Evolutionary conservation across 148 eudicot species (phyloP), one percentile per base, ranked within the genome.

Genomic region (Vaccinium vitisidaea): DNA sequence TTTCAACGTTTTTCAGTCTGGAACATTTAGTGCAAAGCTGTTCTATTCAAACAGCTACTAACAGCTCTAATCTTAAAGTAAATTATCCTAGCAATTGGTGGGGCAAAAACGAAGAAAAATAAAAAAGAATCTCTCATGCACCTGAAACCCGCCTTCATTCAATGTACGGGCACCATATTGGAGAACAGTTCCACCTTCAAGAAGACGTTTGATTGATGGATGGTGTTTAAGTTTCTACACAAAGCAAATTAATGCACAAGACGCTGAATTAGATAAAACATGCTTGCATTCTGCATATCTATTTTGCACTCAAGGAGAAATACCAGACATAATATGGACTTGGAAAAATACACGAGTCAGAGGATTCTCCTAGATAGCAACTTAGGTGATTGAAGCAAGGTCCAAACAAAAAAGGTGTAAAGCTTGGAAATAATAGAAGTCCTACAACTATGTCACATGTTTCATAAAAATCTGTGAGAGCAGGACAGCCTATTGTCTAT

Each of bases 141-240:
- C 99, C 99, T 97, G 99, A 90, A 91, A 93, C 83, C 99, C 99
- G 86, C 99, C 99, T 90, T 97, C 99, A 86, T 95, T 97, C 84
- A 97, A 85, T 53, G 98, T 92, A 36, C 99, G 98, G 83, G 99
- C 99, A 79, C 99, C 99, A 89, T 97, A 97, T 80, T 97, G 94
- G 77, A 97, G 91, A 81, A 93, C 96, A 55, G 90, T 93, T 73
- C 98, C 99, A 84, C 96, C 94, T 91, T 97, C 94, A 88, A 97
- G 99, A 86, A 97, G 89, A 75, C 91, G 81, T 86, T 84, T 91
- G 88, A 97, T 93, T 12, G 94, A 90, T 80, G 98, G 96, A 91
- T 97, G 99, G 55, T 91, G 90, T 86, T 97, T 97, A n/a, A 97
- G 88, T 90, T 91, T 97, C 99, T 97, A 50, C 56, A 84, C 58